Evolutionary conservation across 2,329 filamentous ascomycete species (phyloP), one percentile per base, ranked within the genome.

Genomic region (Anthostomella pinea): DNA sequence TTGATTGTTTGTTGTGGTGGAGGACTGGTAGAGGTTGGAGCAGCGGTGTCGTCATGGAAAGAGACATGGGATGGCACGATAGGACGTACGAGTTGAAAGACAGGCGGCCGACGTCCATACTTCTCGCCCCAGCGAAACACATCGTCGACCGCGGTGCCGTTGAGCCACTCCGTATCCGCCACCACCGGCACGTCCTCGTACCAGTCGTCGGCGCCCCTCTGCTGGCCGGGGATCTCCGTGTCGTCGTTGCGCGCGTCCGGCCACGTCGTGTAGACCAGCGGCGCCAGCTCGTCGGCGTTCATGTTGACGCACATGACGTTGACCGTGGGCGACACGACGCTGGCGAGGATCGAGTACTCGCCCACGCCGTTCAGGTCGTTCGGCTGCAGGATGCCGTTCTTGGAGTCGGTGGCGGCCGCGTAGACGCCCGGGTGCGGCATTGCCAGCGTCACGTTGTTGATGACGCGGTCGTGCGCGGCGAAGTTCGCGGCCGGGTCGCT

Each of bases 391-490:
- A 93, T 86, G 0, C 64, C 58, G 51, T 91, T 91, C 7, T 63
- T 57, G 0, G 69, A 61, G 46, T 83, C 68, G 7, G 68, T 73
- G 0, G 83, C 80, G 1, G 86, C 85, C 9, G 68, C 61, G 21
- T 84, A 79, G 0, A 93, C 71, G 27, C 66, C 79, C 0, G 80
- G 69, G 50, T 93, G 87, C 0, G 87, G 87, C 73, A 90, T 83
- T 0, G 85, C 84, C 47, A 90, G 69, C 0, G 83, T 85, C 17
- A 88, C 77, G 45, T 90, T 89, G 56, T 89, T 86, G 51, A 91
- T 66, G 23, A 84, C 69, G 17, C 84, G 70, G 0, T 66, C 62
- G 35, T 76, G 58, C 8, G 68, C 54, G 4, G 67, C 54, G 4
- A 72, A 82, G 0, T 69, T 63, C 3, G 64, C 58, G 0, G 69